phyloP scores from a whole-genome alignment of 164 flowering plant species.

The Nymphaea thermarum region DNA sequence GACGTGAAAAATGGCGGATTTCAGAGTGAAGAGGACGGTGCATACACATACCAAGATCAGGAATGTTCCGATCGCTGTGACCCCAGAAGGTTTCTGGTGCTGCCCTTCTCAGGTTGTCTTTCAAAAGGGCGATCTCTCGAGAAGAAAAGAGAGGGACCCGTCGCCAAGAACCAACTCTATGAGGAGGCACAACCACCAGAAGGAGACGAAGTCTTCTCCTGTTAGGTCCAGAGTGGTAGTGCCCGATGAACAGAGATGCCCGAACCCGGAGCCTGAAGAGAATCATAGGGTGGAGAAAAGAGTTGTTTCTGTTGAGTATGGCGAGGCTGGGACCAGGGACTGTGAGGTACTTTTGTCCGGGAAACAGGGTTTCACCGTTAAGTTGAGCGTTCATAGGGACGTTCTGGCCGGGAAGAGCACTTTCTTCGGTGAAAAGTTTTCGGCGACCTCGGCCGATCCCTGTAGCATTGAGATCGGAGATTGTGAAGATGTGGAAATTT shows the following conservation, averaged over 20 bases:
- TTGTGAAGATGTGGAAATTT: slow-evolving; percentile 86
- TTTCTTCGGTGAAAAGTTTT: slow-evolving; percentile 53
- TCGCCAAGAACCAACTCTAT: slow-evolving; percentile 28
- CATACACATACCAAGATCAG: slow-evolving; percentile 68
- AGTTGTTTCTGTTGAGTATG: slow-evolving; percentile 86
- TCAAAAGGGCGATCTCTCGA: slow-evolving; percentile 46
- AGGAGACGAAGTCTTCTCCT: slow-evolving; percentile 31
- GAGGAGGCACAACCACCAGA: slow-evolving; percentile 30
- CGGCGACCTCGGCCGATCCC: slow-evolving; percentile 30
- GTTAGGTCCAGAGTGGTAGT: slow-evolving; percentile 29
- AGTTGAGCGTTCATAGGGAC: slow-evolving; percentile 69
- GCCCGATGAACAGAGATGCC: slow-evolving; percentile 37
- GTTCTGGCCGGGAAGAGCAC: slow-evolving; percentile 51
- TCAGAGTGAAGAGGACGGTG: slow-evolving; percentile 49
- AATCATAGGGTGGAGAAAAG: slow-evolving; percentile 9
- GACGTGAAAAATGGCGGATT: slow-evolving; percentile 46
- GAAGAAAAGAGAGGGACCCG: slow-evolving; percentile 34
- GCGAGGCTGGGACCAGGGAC: slow-evolving; percentile 82
- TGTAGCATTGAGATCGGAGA: slow-evolving; percentile 51
- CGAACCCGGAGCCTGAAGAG: slow-evolving; percentile 46
- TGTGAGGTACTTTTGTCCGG: slow-evolving; percentile 66
- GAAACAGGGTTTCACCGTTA: slow-evolving; percentile 79
- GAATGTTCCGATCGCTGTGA: slow-evolving; percentile 95
- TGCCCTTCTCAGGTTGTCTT: slow-evolving; percentile 87
- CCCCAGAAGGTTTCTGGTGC: slow-evolving; percentile 99